These are phyloP conservation scores for Cytospora leucostoma DNA, from an alignment of 2,329 filamentous ascomycete genomes.

Conservation along the genomic window DNA sequence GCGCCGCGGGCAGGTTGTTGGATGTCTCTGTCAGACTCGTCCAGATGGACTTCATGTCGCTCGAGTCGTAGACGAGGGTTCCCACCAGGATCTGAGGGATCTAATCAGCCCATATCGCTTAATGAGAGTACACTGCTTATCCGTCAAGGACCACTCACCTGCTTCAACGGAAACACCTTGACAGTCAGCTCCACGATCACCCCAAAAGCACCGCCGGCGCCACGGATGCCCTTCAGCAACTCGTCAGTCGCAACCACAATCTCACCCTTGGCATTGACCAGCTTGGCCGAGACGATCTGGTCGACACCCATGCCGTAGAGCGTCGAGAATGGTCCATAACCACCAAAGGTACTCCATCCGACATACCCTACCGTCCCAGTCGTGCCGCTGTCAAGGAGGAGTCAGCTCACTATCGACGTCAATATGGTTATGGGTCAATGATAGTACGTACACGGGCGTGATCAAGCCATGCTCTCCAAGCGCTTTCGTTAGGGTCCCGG, in stretches of 20 bases:
- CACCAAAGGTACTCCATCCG: slow-evolving; percentile 40
- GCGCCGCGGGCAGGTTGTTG: not conserved
- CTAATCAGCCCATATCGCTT: not conserved
- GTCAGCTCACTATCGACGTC: not conserved
- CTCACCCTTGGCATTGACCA: slow-evolving; percentile 34
- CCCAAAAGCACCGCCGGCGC: slow-evolving; percentile 34
- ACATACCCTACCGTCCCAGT: slow-evolving; percentile 36
- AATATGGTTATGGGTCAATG: no score
- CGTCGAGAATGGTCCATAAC: slow-evolving; percentile 38
- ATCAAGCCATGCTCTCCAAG: slow-evolving; percentile 27
- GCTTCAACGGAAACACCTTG: slow-evolving; percentile 32
- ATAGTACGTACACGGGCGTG: slow-evolving; percentile 26
- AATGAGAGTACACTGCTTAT: not conserved
- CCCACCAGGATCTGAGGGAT: slow-evolving; percentile 8
- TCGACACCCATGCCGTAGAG: slow-evolving; percentile 40
- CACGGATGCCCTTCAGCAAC: slow-evolving; percentile 35
- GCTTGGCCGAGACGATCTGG: slow-evolving; percentile 38
- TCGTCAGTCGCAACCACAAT: slow-evolving; percentile 34
- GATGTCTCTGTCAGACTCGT: not conserved
- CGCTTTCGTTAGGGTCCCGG: slow-evolving; percentile 21
- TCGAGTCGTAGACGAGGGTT: slow-evolving; percentile 12
- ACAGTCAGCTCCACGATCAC: slow-evolving; percentile 33
- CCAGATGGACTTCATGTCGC: slow-evolving; percentile 12
- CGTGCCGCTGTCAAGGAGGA: not conserved
- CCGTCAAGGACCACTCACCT: not conserved